Evolutionary conservation across 352 stramenopile species (phyloP).

Genomic region (Pythium myriotylum): DNA sequence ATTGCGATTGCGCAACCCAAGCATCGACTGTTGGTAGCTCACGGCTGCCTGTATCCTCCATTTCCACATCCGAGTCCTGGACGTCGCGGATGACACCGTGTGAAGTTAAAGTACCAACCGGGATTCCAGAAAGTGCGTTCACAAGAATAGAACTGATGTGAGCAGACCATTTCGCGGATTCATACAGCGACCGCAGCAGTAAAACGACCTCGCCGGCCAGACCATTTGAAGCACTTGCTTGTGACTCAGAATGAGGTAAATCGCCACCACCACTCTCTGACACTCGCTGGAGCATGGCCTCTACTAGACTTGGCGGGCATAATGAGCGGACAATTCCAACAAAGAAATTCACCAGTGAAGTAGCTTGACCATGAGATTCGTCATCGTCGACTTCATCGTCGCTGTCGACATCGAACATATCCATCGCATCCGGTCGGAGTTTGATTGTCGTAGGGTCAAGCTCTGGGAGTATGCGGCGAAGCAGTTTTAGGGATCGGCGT

Average conservation of each 20-base stretch:
- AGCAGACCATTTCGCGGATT: constrained; percentile 69
- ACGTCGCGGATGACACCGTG: constrained; percentile 15
- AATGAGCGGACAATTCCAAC: constrained; percentile 72
- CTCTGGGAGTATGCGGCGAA: constrained; percentile 75
- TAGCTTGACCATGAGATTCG: constrained; percentile 58
- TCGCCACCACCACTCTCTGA: background rate
- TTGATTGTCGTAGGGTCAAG: constrained; percentile 67
- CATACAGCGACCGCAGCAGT: constrained; percentile 81
- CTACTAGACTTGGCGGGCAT: constrained; percentile 67
- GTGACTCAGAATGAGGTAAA: background rate
- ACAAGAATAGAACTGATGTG: constrained; percentile 72
- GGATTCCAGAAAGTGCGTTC: constrained; percentile 52
- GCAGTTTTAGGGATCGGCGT: constrained; percentile 79
- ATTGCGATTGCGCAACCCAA: constrained; percentile 53
- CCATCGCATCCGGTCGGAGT: constrained; percentile 66
- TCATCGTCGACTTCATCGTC: constrained; percentile 80
- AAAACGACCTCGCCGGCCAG: constrained; percentile 77
- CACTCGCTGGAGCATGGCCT: constrained; percentile 51
- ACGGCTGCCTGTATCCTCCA: constrained; percentile 74
- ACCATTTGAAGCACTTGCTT: constrained; percentile 18
- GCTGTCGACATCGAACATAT: constrained; percentile 80
- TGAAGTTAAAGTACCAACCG: constrained; percentile 46
- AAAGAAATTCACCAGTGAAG: constrained; percentile 76
- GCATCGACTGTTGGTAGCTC: constrained; percentile 54
- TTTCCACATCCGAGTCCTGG: constrained; percentile 77